Conservation (phyloP, 108 stramenopile species). For the Fragilaria crotonensis region DNA sequence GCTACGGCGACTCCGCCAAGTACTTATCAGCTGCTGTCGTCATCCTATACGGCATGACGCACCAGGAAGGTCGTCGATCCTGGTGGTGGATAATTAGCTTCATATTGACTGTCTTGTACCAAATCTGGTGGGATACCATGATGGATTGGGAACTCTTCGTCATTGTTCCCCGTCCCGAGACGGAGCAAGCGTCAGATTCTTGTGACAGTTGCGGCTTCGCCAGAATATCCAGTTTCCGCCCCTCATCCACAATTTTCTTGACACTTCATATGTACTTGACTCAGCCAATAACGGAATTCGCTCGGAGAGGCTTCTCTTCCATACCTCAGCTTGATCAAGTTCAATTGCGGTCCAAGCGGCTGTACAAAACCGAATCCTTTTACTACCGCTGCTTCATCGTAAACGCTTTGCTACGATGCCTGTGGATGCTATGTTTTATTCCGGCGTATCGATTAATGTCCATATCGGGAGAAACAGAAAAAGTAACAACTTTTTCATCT, state of each 20-base stretch:
- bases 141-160: conserved; percentile 86
- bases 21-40: conserved; percentile 69
- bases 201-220: conserved; percentile 12
- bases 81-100: conserved; percentile 54
- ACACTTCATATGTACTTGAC: conserved; percentile 28
- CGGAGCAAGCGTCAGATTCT: conserved; percentile 13
- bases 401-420: conserved; percentile 52
- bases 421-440: conserved; percentile 83
- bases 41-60: conserved; percentile 79
- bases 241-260: conserved; percentile 26
- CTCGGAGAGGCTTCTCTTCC: conserved; percentile 20
- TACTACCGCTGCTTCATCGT: conserved; percentile 67
- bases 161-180: conserved; percentile 29
- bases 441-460: conserved; percentile 67
- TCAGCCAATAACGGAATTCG: conserved; percentile 13
- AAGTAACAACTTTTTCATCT: conserved; percentile 54
- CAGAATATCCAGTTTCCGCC: conserved; percentile 39
- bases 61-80: conserved; percentile 61
- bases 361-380: conserved; percentile 67
- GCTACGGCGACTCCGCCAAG: conserved; percentile 79
- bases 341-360: conserved; percentile 51
- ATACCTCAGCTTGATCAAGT: conserved; percentile 48
- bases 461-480: conserved; percentile 37
- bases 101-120: conserved; percentile 52
- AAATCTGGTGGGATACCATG: conserved; percentile 78